Evolutionary conservation across 2,329 filamentous ascomycete genomes (phyloP).

Genomic region (Diplodia seriata): DNA sequence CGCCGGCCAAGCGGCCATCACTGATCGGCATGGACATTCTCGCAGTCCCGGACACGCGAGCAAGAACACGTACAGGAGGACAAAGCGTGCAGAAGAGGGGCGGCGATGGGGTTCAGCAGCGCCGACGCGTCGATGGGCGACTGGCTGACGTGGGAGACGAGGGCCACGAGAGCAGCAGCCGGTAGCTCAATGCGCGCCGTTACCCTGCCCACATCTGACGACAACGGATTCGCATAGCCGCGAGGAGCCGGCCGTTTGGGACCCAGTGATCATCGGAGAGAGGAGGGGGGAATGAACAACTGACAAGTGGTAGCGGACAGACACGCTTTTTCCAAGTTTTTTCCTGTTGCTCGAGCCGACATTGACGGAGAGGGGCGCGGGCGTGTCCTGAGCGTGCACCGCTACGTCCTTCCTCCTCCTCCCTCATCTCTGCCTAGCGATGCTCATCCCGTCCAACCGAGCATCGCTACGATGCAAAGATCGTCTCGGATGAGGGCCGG

Average conservation of each 20-base stretch:
- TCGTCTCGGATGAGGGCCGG: neutral
- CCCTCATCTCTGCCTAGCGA: neutral
- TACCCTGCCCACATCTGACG: slow-evolving; percentile 9
- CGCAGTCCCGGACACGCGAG: neutral
- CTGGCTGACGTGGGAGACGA: neutral
- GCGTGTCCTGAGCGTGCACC: neutral
- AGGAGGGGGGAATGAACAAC: neutral
- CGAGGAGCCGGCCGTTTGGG: slow-evolving; percentile 8
- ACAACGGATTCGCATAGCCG: slow-evolving; percentile 28
- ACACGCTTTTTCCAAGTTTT: neutral
- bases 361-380: neutral
- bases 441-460: neutral
- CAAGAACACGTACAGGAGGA: neutral
- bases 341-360: neutral
- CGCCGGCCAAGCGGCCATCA: neutral
- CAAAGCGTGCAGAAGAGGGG: neutral
- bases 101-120: neutral
- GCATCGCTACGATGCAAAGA: neutral
- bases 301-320: neutral
- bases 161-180: neutral
- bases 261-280: slow-evolving; percentile 20
- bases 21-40: neutral
- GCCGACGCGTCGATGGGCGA: neutral
- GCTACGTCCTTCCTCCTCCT: neutral
- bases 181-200: neutral